Percentiles rank a stretch among this genome's conserved stretches.
These are phyloP conservation scores for Pestalotiopsis sp. DNA, from an alignment of 2,329 filamentous ascomycete genomes.

Conservation along the genomic window DNA sequence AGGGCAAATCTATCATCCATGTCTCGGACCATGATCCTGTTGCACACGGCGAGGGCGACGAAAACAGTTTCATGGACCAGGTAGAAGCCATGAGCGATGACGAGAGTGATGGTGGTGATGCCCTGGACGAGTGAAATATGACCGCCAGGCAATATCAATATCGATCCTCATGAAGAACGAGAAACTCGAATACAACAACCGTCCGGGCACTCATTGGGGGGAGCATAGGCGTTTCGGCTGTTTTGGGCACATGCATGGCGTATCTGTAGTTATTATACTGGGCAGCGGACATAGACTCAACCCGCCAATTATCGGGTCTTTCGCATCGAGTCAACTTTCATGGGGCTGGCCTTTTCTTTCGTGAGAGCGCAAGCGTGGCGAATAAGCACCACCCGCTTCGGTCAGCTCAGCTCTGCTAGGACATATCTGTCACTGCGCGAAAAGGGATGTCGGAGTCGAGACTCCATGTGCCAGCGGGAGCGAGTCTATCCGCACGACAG, in stretches of 20 bases:
- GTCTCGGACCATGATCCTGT: constrained; percentile 71
- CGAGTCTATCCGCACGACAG: not conserved
- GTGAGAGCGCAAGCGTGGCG: not conserved
- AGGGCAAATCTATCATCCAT: constrained; percentile 84
- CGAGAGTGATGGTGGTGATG: constrained; percentile 55
- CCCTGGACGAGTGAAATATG: constrained; percentile 1
- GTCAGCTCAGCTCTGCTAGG: no score
- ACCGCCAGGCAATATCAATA: not conserved
- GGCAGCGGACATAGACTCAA: constrained; percentile 18
- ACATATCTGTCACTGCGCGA: no score
- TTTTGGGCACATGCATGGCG: constrained; percentile 13
- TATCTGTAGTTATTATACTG: constrained; percentile 17
- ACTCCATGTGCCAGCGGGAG: no score
- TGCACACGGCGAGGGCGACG: constrained; percentile 59
- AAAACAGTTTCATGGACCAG: constrained; percentile 78
- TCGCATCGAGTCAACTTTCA: not conserved
- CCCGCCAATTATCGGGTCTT: constrained; percentile 9
- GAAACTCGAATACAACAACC: not conserved
- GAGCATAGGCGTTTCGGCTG: constrained; percentile 14
- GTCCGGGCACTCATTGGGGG: constrained; percentile 1
- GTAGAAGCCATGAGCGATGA: constrained; percentile 86
- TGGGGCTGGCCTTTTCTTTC: not conserved
- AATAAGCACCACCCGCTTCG: no score
- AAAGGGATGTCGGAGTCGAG: no score
- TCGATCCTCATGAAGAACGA: not conserved